Evolutionary conservation across 1,139 yeast genomes (phyloP).

Genomic region (Sugiyamaella xylanicola): DNA sequence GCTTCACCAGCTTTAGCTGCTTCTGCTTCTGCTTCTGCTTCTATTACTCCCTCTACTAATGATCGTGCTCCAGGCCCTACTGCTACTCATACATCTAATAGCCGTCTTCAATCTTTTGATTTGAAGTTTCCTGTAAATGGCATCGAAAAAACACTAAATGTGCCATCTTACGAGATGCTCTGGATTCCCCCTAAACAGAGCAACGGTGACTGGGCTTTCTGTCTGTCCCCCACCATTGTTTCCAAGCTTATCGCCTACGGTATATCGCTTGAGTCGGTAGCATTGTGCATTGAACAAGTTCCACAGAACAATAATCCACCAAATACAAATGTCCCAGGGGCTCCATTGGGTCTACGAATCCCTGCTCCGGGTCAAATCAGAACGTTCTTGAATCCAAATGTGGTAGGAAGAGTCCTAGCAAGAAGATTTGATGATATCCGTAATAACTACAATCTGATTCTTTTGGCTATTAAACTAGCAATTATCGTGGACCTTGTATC

Average conservation of each 20-base stretch:
- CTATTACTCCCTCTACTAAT: neutral
- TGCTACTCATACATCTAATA: neutral
- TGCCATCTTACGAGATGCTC: slow-evolving; percentile 13
- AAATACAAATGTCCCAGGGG: neutral
- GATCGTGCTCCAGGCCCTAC: neutral
- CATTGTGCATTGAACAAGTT: slow-evolving; percentile 2
- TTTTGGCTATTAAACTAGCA: slow-evolving; percentile 15
- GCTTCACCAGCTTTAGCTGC: neutral
- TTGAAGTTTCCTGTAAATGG: slow-evolving; percentile 9
- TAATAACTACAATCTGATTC: slow-evolving; percentile 8
- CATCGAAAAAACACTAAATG: neutral
- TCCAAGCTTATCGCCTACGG: slow-evolving; percentile 7
- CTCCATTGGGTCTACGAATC: neutral
- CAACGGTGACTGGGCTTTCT: slow-evolving; percentile 16
- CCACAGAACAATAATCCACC: neutral
- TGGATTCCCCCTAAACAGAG: slow-evolving; percentile 14
- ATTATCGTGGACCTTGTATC: slow-evolving; percentile 20
- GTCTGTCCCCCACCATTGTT: slow-evolving; percentile 9
- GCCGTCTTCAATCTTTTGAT: slow-evolving; percentile 2
- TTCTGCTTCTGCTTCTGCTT: neutral
- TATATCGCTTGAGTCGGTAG: slow-evolving; percentile 1
- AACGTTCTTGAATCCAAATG: neutral
- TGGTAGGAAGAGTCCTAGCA: slow-evolving; percentile 9
- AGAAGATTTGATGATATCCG: slow-evolving; percentile 12
- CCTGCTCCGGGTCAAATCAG: neutral